Percentiles rank a stretch among this genome's conserved stretches.
These are phyloP conservation scores for Discostella stelligeroides DNA, from an alignment of 108 stramenopile species.

Conservation along the genomic window DNA sequence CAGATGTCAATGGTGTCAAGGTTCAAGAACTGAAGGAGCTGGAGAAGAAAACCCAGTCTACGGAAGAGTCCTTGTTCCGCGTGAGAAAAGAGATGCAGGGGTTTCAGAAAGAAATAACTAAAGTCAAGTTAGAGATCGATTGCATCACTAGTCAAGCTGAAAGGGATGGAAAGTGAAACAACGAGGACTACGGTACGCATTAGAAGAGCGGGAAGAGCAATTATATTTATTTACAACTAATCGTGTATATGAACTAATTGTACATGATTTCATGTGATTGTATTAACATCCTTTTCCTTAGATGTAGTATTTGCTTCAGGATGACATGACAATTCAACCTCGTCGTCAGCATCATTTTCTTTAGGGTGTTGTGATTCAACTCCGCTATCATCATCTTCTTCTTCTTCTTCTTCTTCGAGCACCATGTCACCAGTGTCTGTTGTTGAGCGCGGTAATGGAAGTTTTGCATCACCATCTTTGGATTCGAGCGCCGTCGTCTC, in stretches of 20 bases:
- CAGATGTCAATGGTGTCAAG: slow-evolving; percentile 47
- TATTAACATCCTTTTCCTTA: no score
- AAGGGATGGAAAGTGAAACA: slow-evolving; percentile 40
- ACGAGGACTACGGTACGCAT: slow-evolving; percentile 33
- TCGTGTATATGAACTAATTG: no score
- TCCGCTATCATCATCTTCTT: no score
- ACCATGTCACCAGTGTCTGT: no score
- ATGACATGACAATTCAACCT: neutral
- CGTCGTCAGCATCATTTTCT: neutral
- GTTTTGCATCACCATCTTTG: neutral
- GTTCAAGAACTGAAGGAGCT: slow-evolving; percentile 54
- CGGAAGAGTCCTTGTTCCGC: slow-evolving; percentile 61
- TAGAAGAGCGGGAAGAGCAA: slow-evolving; percentile 31
- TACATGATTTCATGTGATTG: no score
- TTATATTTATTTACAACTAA: no score
- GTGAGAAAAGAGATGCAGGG: slow-evolving; percentile 70
- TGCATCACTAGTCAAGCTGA: slow-evolving; percentile 29
- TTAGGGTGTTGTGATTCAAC: no score
- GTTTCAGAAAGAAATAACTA: slow-evolving; percentile 18
- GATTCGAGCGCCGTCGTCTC: neutral
- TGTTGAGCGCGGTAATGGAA: no score
- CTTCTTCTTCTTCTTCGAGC: no score
- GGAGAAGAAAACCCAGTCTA: slow-evolving; percentile 56
- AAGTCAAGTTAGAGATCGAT: slow-evolving; percentile 20
- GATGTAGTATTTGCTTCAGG: no score